Evolutionary conservation across 768 basidiomycete species (phyloP).

Genomic region (Mycena alexandri): DNA sequence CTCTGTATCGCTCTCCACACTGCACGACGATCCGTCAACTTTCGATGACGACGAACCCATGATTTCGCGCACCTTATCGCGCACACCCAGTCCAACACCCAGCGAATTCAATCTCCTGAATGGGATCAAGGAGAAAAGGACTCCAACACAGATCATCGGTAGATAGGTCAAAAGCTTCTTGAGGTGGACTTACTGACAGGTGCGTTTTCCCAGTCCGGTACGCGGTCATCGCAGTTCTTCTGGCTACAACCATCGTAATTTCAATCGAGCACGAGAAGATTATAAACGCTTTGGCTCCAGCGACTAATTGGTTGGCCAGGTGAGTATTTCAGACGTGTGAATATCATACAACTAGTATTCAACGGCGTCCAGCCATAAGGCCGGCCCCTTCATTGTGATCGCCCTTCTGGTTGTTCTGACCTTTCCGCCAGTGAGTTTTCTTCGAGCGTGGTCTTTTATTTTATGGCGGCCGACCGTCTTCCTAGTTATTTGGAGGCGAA

Average conservation of each 20-base stretch:
- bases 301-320: constrained; percentile 5
- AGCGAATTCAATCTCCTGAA: constrained; percentile 14
- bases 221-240: neutral
- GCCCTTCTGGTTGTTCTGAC: neutral
- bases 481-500: constrained; percentile 89
- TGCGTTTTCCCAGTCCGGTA: neutral
- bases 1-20: too few species aligned
- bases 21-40: neutral
- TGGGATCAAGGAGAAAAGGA: constrained; percentile 12
- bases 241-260: neutral
- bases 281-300: neutral
- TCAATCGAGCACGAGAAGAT: constrained; percentile 7
- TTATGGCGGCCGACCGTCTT: neutral
- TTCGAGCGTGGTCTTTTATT: neutral
- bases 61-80: constrained; percentile 7
- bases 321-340: neutral
- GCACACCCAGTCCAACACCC: constrained; percentile 23
- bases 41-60: neutral
- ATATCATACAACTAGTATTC: neutral
- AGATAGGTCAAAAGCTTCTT: neutral
- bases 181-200: neutral
- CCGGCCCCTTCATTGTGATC: neutral
- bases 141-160: neutral
- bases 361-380: neutral
- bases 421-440: neutral